A percentile compares a stretch with the other conserved stretches of the same genome.
These are phyloP conservation scores for Ceratocystis ficicola DNA, from an alignment of 2,329 filamentous ascomycete genomes.

Conservation along the genomic window DNA sequence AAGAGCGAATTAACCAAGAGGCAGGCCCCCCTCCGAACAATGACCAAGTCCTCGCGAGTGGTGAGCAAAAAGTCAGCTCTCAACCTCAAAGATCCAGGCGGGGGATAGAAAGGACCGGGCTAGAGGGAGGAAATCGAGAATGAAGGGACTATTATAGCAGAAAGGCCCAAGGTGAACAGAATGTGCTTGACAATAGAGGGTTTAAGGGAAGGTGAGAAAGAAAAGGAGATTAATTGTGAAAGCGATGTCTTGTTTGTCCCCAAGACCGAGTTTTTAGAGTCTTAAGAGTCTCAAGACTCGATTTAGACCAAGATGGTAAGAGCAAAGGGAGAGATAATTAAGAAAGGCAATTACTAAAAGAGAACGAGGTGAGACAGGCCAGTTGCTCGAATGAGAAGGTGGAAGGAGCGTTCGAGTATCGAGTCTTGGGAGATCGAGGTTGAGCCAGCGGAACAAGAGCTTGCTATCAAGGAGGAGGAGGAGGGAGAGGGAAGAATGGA, in stretches of 20 bases:
- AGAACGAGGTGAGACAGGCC: slow-evolving; percentile 3
- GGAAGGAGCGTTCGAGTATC: not conserved
- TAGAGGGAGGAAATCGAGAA: slow-evolving; percentile 18
- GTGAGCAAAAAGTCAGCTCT: slow-evolving; percentile 3
- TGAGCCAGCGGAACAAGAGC: not conserved
- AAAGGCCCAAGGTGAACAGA: slow-evolving; percentile 5
- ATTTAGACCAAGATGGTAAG: slow-evolving; percentile 4
- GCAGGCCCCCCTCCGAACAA: not conserved
- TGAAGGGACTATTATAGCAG: slow-evolving; percentile 20
- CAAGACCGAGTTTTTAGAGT: not conserved
- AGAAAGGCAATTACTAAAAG: slow-evolving; percentile 1
- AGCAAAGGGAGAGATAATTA: slow-evolving; percentile 7
- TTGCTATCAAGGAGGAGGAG: not conserved
- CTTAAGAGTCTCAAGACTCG: not conserved
- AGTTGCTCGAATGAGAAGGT: slow-evolving; percentile 8
- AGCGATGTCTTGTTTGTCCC: not conserved
- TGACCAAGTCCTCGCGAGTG: not conserved
- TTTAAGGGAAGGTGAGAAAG: slow-evolving; percentile 15
- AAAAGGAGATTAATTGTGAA: slow-evolving; percentile 16
- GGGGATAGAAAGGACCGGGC: slow-evolving; percentile 4
- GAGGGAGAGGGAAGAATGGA: not conserved
- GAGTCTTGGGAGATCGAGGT: not conserved
- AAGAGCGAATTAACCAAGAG: not conserved
- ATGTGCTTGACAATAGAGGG: slow-evolving; percentile 21
- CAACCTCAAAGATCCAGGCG: slow-evolving; percentile 2